These are phyloP conservation scores for Penicillium cinerascens DNA, from an alignment of 495 filamentous ascomycete species.

Conservation along the genomic window DNA sequence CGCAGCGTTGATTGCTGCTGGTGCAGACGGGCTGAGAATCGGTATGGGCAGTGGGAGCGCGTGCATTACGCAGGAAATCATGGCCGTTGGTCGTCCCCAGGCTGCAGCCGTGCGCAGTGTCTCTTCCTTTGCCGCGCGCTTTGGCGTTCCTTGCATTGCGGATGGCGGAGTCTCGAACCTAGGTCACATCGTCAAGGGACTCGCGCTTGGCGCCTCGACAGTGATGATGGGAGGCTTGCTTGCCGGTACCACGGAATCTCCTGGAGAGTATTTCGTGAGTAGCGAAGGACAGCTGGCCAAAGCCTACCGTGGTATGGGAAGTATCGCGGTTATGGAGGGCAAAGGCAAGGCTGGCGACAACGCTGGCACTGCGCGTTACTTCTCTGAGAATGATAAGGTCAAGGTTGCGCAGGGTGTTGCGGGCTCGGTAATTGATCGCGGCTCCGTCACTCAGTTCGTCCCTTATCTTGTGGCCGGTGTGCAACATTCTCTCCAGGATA, in stretches of 20 bases:
- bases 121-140: slow-evolving; percentile 79
- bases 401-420: slow-evolving; percentile 97
- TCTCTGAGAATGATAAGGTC: slow-evolving; percentile 91
- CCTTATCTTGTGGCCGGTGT: slow-evolving; percentile 93
- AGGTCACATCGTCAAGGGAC: slow-evolving; percentile 97
- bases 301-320: slow-evolving; percentile 98
- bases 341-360: slow-evolving; percentile 81
- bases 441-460: slow-evolving; percentile 87
- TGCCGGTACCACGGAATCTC: slow-evolving; percentile 95
- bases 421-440: slow-evolving; percentile 66
- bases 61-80: slow-evolving; percentile 99
- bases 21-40: slow-evolving; percentile 94
- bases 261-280: slow-evolving; percentile 93
- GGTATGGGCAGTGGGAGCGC: slow-evolving; percentile 98
- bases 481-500: slow-evolving; percentile 96
- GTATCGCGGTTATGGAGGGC: slow-evolving; percentile 98
- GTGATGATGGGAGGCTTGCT: slow-evolving; percentile 99
- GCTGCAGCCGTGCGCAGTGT: slow-evolving; percentile 92
- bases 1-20: slow-evolving; percentile 66
- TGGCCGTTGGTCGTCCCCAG: slow-evolving; percentile 96
- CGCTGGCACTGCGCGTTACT: slow-evolving; percentile 96
- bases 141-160: slow-evolving; percentile 96
- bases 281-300: slow-evolving; percentile 96
- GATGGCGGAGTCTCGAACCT: slow-evolving; percentile 98
- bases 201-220: slow-evolving; percentile 88